phyloP scores from a whole-genome alignment of 768 basidiomycete genomes.

The Trichaptum fuscoviolaceum region DNA sequence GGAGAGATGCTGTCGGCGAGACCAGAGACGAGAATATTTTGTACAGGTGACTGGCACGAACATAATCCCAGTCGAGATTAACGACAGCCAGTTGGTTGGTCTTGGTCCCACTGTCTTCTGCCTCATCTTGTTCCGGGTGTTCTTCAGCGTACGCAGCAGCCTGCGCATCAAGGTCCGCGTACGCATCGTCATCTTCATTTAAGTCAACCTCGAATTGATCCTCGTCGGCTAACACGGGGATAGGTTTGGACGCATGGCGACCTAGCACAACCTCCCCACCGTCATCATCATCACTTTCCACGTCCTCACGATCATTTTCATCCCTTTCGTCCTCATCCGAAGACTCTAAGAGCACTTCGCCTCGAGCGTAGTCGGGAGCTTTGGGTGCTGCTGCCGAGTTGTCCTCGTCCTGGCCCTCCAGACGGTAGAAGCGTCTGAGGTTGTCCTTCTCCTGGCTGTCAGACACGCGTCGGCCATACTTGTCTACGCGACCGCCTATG shows the following conservation, averaged over 20 bases:
- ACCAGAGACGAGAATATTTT: conserved; percentile 89
- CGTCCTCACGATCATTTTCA: conserved; percentile 22
- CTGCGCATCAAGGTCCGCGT: conserved; percentile 70
- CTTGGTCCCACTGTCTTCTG: conserved; percentile 30
- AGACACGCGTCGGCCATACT: conserved; percentile 76
- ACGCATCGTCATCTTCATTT: conserved; percentile 56
- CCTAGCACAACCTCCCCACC: conserved; percentile 49
- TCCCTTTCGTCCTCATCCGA: conserved; percentile 68
- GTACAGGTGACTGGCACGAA: conserved; percentile 84
- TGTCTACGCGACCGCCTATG: conserved; percentile 66
- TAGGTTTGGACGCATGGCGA: conserved; percentile 36
- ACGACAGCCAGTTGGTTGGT: conserved; percentile 83
- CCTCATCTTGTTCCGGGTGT: conserved; percentile 39
- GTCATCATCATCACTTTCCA: conserved; percentile 32
- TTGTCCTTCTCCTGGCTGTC: conserved; percentile 69
- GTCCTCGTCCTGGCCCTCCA: conserved; percentile 38
- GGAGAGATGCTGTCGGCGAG: conserved; percentile 47
- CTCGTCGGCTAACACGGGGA: conserved; percentile 32
- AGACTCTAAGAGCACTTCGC: conserved; percentile 81
- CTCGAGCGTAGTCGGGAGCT: conserved; percentile 81
- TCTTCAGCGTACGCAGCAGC: conserved; percentile 52
- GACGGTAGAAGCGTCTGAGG: conserved; percentile 74
- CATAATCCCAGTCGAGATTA: conserved; percentile 97
- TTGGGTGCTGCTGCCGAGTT: conserved; percentile 21
- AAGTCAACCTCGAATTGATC: conserved; percentile 63